phyloP scores from a whole-genome alignment of 768 basidiomycete species.

The Sporobolomyces pararoseus region DNA sequence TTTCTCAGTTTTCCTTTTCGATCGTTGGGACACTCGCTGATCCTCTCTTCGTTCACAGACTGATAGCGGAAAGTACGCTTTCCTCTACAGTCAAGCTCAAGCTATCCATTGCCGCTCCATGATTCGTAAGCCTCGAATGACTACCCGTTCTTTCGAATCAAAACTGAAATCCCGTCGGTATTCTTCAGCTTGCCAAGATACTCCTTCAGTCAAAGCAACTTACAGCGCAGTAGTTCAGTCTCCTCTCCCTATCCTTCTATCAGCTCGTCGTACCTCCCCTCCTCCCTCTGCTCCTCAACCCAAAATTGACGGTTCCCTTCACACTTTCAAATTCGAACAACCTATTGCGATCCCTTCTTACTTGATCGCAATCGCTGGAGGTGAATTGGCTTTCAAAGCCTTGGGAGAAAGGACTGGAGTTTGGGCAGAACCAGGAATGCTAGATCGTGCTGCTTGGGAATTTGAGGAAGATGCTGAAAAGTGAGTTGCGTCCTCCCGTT shows the following conservation, averaged over 20 bases:
- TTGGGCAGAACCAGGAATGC: constrained; percentile 83
- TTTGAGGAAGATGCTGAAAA: constrained; percentile 79
- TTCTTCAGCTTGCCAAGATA: constrained; percentile 59
- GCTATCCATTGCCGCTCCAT: constrained; percentile 34
- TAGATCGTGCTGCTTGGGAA: constrained; percentile 76
- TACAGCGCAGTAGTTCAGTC: constrained; percentile 75
- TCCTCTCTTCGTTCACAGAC: constrained; percentile 8
- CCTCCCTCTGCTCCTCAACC: constrained; percentile 47
- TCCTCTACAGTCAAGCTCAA: constrained; percentile 79
- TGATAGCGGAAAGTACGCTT: constrained; percentile 58
- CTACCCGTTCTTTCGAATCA: no score
- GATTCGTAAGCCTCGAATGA: constrained; percentile 17
- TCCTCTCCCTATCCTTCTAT: constrained; percentile 78
- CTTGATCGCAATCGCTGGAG: constrained; percentile 83
- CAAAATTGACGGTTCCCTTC: constrained; percentile 43
- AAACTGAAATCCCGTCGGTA: background rate
- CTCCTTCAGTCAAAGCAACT: constrained; percentile 84
- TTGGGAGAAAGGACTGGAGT: constrained; percentile 77
- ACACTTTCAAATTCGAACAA: constrained; percentile 52
- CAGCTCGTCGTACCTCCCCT: constrained; percentile 75
- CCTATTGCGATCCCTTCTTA: constrained; percentile 82
- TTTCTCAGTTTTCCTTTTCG: background rate
- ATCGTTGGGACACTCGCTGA: background rate
- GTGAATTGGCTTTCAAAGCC: constrained; percentile 66
- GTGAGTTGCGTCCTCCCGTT: constrained; percentile 52